Conservation (phyloP, 2,329 filamentous ascomycete genomes). For the Aaosphaeria pasadenensis region DNA sequence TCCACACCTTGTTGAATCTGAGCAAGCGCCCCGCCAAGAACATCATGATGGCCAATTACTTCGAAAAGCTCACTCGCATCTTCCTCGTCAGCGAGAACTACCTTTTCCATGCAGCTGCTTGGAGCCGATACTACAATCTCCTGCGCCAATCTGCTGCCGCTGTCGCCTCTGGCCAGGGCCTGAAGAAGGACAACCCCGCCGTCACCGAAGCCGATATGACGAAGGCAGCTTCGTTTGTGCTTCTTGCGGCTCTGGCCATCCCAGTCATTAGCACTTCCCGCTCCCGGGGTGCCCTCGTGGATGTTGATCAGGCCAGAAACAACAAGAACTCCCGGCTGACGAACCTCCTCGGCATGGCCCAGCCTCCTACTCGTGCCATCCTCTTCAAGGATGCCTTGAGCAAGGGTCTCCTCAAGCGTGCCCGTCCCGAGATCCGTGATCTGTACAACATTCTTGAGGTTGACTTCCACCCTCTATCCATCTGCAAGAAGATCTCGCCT, state of each 20-base stretch:
- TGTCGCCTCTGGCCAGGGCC: slow-evolving; percentile 78
- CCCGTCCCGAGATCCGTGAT: slow-evolving; percentile 89
- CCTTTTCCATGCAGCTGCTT: slow-evolving; percentile 96
- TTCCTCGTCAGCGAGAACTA: slow-evolving; percentile 99
- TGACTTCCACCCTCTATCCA: slow-evolving; percentile 97
- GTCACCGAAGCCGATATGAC: slow-evolving; percentile 87
- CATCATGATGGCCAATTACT: slow-evolving; percentile 99
- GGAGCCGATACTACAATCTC: slow-evolving; percentile 96
- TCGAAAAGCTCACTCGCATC: slow-evolving; percentile 97
- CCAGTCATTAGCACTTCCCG: slow-evolving; percentile 98
- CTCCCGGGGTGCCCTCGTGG: slow-evolving; percentile 91
- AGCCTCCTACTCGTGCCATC: slow-evolving; percentile 80
- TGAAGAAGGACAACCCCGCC: slow-evolving; percentile 92
- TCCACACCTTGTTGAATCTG: slow-evolving; percentile 92
- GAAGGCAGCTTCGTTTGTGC: slow-evolving; percentile 91
- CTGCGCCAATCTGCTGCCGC: slow-evolving; percentile 85
- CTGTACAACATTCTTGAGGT: slow-evolving; percentile 99
- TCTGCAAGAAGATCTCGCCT: slow-evolving; percentile 98
- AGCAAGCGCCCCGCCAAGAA: slow-evolving; percentile 99
- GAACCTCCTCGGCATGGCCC: slow-evolving; percentile 89
- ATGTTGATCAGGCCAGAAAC: slow-evolving; percentile 95
- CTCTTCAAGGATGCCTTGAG: slow-evolving; percentile 95
- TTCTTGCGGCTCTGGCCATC: slow-evolving; percentile 93
- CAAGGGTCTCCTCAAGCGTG: slow-evolving; percentile 91
- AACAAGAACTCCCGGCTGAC: slow-evolving; percentile 98